phyloP scores from a whole-genome alignment of 352 stramenopile genomes.

The Discostella stelligera region DNA sequence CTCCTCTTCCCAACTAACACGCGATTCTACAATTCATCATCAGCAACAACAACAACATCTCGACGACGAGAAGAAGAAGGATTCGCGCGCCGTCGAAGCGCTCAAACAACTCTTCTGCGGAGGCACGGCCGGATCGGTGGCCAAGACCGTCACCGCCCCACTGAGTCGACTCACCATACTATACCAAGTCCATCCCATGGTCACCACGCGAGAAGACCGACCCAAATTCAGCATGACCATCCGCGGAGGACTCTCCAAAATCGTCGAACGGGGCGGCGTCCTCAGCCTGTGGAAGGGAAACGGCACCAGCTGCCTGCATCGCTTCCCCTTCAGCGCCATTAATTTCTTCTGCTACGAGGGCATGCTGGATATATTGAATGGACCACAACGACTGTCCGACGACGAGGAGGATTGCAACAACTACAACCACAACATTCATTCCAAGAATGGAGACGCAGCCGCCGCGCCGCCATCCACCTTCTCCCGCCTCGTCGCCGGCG shows the following conservation, averaged over 20 bases:
- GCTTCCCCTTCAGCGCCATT: constrained; percentile 95
- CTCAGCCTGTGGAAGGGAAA: constrained; percentile 94
- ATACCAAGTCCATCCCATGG: constrained; percentile 95
- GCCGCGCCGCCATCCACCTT: too few relatives aligned
- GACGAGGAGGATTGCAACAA: constrained; percentile 69
- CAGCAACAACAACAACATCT: neutral
- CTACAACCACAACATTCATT: constrained; percentile 18
- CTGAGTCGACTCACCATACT: constrained; percentile 93
- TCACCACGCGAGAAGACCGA: constrained; percentile 85
- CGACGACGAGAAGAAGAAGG: neutral
- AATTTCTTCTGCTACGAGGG: constrained; percentile 97
- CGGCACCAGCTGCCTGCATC: constrained; percentile 91
- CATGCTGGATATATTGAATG: constrained; percentile 81
- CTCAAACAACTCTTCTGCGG: constrained; percentile 84
- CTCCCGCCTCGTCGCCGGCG: constrained; percentile 77
- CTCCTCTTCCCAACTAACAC: neutral
- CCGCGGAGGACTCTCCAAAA: constrained; percentile 65
- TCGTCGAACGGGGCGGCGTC: constrained; percentile 90
- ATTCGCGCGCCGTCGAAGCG: constrained; percentile 54
- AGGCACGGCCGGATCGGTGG: constrained; percentile 91
- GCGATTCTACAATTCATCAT: too few relatives aligned
- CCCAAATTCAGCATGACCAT: constrained; percentile 73
- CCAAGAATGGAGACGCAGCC: too few relatives aligned
- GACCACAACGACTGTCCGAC: constrained; percentile 75
- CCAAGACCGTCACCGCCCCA: constrained; percentile 93